Percentiles rank a stretch among this genome's conserved stretches.
Conservation (phyloP, 2,329 filamentous ascomycete species). For the Colletotrichum melonis region DNA sequence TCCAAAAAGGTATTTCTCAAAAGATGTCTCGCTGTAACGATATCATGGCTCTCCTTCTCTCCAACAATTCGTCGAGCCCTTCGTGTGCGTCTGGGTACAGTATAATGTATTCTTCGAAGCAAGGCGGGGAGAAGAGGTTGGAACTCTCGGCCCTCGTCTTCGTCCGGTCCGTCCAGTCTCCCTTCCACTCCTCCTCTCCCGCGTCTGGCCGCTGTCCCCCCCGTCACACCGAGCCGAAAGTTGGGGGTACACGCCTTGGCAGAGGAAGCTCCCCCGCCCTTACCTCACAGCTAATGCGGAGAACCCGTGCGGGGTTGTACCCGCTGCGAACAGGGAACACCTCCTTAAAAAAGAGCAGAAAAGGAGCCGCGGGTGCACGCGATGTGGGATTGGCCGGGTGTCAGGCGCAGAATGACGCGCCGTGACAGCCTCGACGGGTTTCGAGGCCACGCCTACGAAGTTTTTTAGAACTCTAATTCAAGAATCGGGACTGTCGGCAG, state of each 20-base stretch:
- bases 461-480: not conserved
- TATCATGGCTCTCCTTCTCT: not conserved
- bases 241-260: slow-evolving; percentile 26
- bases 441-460: not conserved
- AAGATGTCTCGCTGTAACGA: not conserved
- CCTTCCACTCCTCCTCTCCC: not conserved
- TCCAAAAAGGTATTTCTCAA: not conserved
- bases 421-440: not conserved
- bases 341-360: not conserved
- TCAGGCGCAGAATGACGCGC: not conserved
- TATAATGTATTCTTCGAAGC: not conserved
- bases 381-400: not conserved
- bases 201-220: slow-evolving; percentile 9
- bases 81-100: not conserved
- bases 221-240: not conserved
- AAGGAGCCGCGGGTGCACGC: not conserved
- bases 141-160: not conserved
- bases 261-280: slow-evolving; percentile 11
- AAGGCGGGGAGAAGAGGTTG: not conserved
- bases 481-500: not conserved
- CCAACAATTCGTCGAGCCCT: no score
- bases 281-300: slow-evolving; percentile 28
- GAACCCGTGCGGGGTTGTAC: slow-evolving; percentile 30
- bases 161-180: not conserved
- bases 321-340: slow-evolving; percentile 18